Evolutionary conservation across 2,329 filamentous ascomycete species (phyloP).

Genomic region (Aspergillus piperis): DNA sequence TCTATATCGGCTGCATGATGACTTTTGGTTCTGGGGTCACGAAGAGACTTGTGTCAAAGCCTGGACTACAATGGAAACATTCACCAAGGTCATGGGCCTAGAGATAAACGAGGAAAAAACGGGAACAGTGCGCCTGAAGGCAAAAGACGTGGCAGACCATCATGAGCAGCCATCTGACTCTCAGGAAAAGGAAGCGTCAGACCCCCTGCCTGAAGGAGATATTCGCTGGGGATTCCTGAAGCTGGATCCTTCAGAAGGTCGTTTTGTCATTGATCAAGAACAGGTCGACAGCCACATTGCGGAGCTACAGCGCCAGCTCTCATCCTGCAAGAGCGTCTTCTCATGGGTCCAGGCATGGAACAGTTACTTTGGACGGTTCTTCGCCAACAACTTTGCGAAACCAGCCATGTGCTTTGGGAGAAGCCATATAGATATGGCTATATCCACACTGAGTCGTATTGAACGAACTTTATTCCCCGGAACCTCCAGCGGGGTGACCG

Average conservation of each 20-base stretch:
- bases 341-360: constrained; percentile 64
- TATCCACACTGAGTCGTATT: constrained; percentile 55
- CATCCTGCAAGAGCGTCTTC: constrained; percentile 57
- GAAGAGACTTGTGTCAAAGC: constrained; percentile 56
- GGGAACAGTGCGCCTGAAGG: constrained; percentile 50
- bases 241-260: constrained; percentile 54
- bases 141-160: constrained; percentile 13
- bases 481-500: constrained; percentile 52
- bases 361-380: constrained; percentile 59
- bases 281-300: constrained; percentile 62
- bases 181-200: background rate
- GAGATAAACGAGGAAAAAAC: constrained; percentile 61
- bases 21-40: constrained; percentile 68
- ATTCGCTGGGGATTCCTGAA: constrained; percentile 63
- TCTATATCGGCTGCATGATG: constrained; percentile 65
- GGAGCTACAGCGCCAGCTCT: constrained; percentile 61
- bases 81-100: constrained; percentile 58
- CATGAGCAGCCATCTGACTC: constrained; percentile 5
- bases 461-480: constrained; percentile 53
- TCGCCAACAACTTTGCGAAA: constrained; percentile 59
- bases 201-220: constrained; percentile 52
- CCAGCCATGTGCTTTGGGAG: constrained; percentile 58
- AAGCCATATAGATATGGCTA: constrained; percentile 57
- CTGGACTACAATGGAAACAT: constrained; percentile 61
- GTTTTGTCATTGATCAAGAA: constrained; percentile 61